Evolutionary conservation across 805 yeast genomes (phyloP).

Genomic region (Candida palmyrensis): DNA sequence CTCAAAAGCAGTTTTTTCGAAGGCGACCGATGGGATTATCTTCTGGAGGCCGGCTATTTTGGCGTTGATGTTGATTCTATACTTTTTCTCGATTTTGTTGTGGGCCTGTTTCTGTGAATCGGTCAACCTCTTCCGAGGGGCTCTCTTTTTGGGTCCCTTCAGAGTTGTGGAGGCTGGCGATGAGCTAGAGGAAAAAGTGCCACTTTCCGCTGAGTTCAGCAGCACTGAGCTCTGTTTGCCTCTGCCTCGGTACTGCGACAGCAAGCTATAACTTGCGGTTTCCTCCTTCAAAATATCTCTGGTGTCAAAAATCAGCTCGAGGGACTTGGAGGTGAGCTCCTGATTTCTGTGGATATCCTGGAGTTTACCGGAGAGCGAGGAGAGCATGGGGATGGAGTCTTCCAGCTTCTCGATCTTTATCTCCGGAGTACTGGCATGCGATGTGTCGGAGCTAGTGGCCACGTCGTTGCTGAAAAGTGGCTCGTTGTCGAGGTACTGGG

Average conservation of each 20-base stretch:
- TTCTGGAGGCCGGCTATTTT: constrained; percentile 64
- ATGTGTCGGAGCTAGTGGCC: neutral
- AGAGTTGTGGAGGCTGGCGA: neutral
- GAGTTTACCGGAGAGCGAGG: constrained; percentile 1
- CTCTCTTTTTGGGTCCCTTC: constrained; percentile 19
- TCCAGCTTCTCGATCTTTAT: constrained; percentile 1
- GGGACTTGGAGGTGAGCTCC: constrained; percentile 16
- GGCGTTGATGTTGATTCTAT: constrained; percentile 66
- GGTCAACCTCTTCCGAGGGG: constrained; percentile 52
- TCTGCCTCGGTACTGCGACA: no score
- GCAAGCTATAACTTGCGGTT: neutral
- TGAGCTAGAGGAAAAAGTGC: neutral
- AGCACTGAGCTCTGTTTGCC: no score
- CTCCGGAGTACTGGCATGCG: neutral
- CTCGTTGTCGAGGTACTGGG: no score
- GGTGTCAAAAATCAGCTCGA: constrained; percentile 25
- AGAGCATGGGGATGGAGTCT: neutral
- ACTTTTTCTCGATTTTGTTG: constrained; percentile 66
- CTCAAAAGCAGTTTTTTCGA: constrained; percentile 60
- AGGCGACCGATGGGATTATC: constrained; percentile 63
- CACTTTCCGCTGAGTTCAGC: no score
- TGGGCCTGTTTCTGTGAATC: constrained; percentile 65
- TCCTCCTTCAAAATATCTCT: constrained; percentile 21
- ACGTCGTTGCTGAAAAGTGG: constrained; percentile 1
- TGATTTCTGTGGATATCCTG: constrained; percentile 7